phyloP scores from a whole-genome alignment of 768 basidiomycete species.

The Neoboletus brunneissimus region DNA sequence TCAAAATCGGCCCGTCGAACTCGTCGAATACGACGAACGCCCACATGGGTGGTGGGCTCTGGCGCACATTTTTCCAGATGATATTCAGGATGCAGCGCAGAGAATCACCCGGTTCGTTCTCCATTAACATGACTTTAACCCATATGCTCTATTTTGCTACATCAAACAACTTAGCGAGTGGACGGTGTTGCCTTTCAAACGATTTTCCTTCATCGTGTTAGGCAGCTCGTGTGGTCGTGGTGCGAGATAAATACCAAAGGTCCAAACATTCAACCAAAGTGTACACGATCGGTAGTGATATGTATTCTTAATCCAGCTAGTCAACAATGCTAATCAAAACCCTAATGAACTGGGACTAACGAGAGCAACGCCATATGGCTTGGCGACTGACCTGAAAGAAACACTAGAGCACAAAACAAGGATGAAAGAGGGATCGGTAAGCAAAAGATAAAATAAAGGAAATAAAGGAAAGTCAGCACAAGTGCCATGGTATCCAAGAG shows the following conservation, averaged over 20 bases:
- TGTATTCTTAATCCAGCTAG: conserved; percentile 16
- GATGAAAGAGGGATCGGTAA: not conserved
- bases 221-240: not conserved
- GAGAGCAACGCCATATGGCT: not conserved
- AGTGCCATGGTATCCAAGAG: conserved; percentile 26
- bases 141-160: not conserved
- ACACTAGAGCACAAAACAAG: conserved; percentile 6
- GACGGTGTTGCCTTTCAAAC: not conserved
- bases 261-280: conserved; percentile 1
- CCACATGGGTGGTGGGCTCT: conserved; percentile 27
- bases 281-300: conserved; percentile 11
- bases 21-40: conserved; percentile 24
- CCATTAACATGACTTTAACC: not conserved
- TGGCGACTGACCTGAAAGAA: conserved; percentile 2
- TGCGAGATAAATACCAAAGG: not conserved
- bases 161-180: not conserved
- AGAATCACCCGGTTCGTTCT: conserved; percentile 13
- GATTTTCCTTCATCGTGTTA: not conserved
- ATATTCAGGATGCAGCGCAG: conserved; percentile 8
- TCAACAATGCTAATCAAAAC: conserved; percentile 10
- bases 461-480: conserved; percentile 1
- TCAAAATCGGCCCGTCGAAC: conserved; percentile 7
- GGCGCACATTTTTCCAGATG: conserved; percentile 13
- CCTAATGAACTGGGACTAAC: conserved; percentile 5
- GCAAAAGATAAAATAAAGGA: not conserved